phyloP scores from a whole-genome alignment of 75 land plant genomes.

The Ceratopteris richardii region DNA sequence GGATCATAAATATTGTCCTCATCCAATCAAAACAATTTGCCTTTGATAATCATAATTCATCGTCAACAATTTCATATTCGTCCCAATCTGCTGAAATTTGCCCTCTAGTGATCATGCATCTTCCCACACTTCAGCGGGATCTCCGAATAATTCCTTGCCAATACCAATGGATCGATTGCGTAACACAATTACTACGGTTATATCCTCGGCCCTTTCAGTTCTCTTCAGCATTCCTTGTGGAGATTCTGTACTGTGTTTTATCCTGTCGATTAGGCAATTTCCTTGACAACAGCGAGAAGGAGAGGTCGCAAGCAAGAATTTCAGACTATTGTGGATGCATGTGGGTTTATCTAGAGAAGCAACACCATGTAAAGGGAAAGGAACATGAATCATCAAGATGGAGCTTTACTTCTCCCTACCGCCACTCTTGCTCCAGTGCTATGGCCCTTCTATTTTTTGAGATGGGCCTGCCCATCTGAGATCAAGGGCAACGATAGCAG shows the following conservation, averaged over 20 bases:
- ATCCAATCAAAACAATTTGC: too few relatives aligned
- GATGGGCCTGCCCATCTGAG: constrained; percentile 85
- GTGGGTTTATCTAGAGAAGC: constrained; percentile 65
- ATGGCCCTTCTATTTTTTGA: constrained; percentile 91
- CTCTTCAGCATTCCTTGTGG: constrained; percentile 77
- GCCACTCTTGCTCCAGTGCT: constrained; percentile 86
- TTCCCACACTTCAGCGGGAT: constrained; percentile 47
- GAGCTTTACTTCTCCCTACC: constrained; percentile 76
- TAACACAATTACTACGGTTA: constrained; percentile 79
- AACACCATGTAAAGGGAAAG: constrained; percentile 39
- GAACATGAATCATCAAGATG: constrained; percentile 50
- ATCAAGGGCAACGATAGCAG: constrained; percentile 3
- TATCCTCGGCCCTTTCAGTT: constrained; percentile 96
- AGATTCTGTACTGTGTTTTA: constrained; percentile 72
- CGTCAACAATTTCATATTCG: too few relatives aligned
- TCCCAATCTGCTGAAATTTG: too few relatives aligned
- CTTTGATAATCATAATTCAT: too few relatives aligned
- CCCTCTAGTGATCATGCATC: too few relatives aligned
- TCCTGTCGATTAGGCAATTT: constrained; percentile 97
- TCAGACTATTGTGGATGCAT: constrained; percentile 68
- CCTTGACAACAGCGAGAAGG: constrained; percentile 94
- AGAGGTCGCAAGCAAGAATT: constrained; percentile 65
- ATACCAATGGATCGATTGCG: constrained; percentile 98
- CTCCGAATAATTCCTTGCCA: constrained; percentile 70
- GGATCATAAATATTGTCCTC: too few relatives aligned